Conservation (phyloP, 257 asterid genomes). For the Fraxinus americana region DNA sequence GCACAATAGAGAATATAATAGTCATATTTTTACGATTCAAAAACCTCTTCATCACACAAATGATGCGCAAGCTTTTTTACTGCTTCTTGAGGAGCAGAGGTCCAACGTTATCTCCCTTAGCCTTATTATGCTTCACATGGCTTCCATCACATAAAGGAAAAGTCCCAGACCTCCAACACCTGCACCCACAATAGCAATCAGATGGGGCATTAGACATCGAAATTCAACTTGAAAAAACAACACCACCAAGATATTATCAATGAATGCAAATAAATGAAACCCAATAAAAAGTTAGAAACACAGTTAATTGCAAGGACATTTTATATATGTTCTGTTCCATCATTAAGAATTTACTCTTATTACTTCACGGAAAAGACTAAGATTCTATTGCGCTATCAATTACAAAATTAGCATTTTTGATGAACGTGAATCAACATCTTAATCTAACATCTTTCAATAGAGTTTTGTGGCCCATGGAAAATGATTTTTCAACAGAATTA, state of each 20-base stretch:
- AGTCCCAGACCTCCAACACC: conserved; percentile 96
- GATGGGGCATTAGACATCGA: background rate
- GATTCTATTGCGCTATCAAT: background rate
- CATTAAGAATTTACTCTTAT: background rate
- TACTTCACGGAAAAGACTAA: background rate
- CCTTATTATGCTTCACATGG: conserved; percentile 93
- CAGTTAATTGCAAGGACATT: background rate
- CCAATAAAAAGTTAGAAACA: background rate
- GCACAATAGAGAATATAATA: background rate
- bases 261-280: background rate
- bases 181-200: conserved; percentile 26
- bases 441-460: background rate
- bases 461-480: background rate
- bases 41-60: background rate
- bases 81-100: conserved; percentile 86
- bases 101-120: conserved; percentile 90
- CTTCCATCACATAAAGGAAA: conserved; percentile 91
- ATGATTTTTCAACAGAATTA: background rate
- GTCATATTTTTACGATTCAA: background rate
- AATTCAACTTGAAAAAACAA: background rate
- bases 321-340: background rate
- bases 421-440: background rate
- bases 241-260: background rate
- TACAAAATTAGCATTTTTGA: background rate
- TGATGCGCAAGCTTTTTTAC: conserved; percentile 23